A percentile compares a stretch with the other conserved stretches of the same genome.
Conservation (phyloP, 2,329 filamentous ascomycete species). For the Penicillium expansum region DNA sequence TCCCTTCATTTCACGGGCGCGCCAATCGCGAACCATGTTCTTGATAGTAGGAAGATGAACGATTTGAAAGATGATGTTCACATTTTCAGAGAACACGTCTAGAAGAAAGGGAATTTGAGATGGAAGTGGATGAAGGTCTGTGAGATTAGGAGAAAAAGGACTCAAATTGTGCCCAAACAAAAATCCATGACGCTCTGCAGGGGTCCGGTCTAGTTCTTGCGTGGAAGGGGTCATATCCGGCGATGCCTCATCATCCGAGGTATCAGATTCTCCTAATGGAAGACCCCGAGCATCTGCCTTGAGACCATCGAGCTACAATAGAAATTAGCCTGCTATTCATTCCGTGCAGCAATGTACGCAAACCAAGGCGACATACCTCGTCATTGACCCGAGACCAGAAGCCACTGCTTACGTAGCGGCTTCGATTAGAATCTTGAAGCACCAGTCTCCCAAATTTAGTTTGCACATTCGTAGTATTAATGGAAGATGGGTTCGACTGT, state of each 20-base stretch:
- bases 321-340: not conserved
- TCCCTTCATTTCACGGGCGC: conserved; percentile 28
- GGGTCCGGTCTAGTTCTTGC: conserved; percentile 43
- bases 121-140: conserved; percentile 51
- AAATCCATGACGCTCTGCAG: conserved; percentile 51
- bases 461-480: conserved; percentile 27
- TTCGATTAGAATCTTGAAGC: conserved; percentile 44
- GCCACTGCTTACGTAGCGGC: conserved; percentile 52
- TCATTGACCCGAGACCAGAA: conserved; percentile 59
- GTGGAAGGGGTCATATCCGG: conserved; percentile 28
- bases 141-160: conserved; percentile 30
- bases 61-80: conserved; percentile 43
- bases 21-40: conserved; percentile 34
- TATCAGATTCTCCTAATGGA: conserved; percentile 35
- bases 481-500: conserved; percentile 13
- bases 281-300: conserved; percentile 28
- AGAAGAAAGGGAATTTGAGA: conserved; percentile 57
- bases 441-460: conserved; percentile 51
- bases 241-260: conserved; percentile 33
- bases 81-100: conserved; percentile 52
- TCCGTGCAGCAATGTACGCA: conserved; percentile 14
- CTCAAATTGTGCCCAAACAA: conserved; percentile 48
- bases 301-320: conserved; percentile 17
- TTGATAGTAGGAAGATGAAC: conserved; percentile 33
- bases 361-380: conserved; percentile 43